These are phyloP conservation scores for Epichloe typhina DNA, from an alignment of 2,329 filamentous ascomycete genomes.

Conservation along the genomic window DNA sequence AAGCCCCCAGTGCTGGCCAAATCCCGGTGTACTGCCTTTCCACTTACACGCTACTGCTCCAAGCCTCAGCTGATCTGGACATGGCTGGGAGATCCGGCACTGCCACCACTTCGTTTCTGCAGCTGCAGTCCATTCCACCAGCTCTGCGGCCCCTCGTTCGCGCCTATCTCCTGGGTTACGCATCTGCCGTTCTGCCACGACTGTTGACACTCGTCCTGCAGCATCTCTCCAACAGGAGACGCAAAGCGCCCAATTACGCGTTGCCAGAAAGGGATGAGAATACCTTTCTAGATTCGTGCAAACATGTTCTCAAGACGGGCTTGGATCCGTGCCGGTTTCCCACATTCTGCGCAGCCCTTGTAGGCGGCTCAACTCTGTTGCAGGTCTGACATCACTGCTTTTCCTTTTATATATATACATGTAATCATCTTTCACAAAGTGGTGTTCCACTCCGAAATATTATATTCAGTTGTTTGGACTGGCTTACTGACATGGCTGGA, in stretches of 20 bases:
- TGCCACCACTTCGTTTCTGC: slow-evolving; percentile 2
- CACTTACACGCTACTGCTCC: background rate
- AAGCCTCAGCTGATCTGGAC: background rate
- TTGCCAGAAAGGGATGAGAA: slow-evolving; percentile 15
- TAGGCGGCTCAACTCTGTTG: slow-evolving; percentile 48
- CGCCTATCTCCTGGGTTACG: slow-evolving; percentile 49
- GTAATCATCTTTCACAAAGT: background rate
- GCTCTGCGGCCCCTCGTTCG: slow-evolving; percentile 41
- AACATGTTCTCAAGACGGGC: slow-evolving; percentile 34
- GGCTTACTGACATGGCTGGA: slow-evolving; percentile 7
- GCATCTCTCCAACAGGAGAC: slow-evolving; percentile 27
- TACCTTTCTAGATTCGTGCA: slow-evolving; percentile 19
- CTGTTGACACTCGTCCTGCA: slow-evolving; percentile 41
- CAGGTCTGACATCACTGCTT: slow-evolving; percentile 25
- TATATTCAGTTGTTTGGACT: background rate
- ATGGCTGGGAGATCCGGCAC: background rate
- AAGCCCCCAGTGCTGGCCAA: background rate
- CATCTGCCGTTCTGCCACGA: slow-evolving; percentile 43
- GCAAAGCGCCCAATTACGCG: slow-evolving; percentile 15
- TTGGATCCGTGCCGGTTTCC: slow-evolving; percentile 45
- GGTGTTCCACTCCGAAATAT: background rate
- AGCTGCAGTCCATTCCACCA: slow-evolving; percentile 28
- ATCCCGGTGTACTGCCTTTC: background rate
- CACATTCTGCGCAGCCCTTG: slow-evolving; percentile 46
- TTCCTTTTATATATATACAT: too few species aligned